Base-by-base conservation (phyloP, 305 asterid genomes). In the Solanum hybrid region DNA sequence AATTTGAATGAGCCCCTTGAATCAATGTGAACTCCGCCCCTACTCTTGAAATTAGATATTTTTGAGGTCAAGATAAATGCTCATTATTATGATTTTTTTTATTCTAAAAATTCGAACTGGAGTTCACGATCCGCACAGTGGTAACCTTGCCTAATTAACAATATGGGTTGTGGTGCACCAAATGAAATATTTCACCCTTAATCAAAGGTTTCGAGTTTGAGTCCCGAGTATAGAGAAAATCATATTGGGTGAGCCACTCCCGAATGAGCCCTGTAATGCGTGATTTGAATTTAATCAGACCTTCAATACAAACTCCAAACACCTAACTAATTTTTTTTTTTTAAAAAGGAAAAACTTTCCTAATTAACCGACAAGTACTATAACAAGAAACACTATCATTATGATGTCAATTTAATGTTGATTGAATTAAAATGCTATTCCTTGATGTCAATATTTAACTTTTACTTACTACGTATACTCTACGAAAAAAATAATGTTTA, bases 101-200 rank as follows among this genome's bases (percentile, higher is more conserved):
- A 20, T 1, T 17, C 24, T 61, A 61, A 61, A 20, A 61, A 7
- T 1, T 61, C 72, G 0, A 61, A 61, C 26, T 1, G 0, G 4
- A 17, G 10, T 2, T 20, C 11, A 2, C 20, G 15, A 15, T 45
- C 65, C 65, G 0, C 65, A 45, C 1, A 0, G 65, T 45, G 65
- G 8, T 45, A 51, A 51, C 65, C 22, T 51, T 51, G 65, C 22
- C 9, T 14, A 6, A 51, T 51, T 51, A 51, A 0, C 4, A 51
- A 5, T 0, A 51, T 51, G 1, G 0, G 8, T 51, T 45, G 65
- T 15, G 8, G 9, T 15, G 22, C 9, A 15, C 3, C 3, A 2
- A 0, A 5, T 0, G 1, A 5, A 51, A 14, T 51, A 2, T 51
- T 51, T 51, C 1, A 51, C 22, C 3, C 0, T 14, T 14, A 15